Evolutionary conservation across 148 eudicot species (phyloP), one percentile per base, ranked within the genome.

Genomic region (Diospyros kaki): DNA sequence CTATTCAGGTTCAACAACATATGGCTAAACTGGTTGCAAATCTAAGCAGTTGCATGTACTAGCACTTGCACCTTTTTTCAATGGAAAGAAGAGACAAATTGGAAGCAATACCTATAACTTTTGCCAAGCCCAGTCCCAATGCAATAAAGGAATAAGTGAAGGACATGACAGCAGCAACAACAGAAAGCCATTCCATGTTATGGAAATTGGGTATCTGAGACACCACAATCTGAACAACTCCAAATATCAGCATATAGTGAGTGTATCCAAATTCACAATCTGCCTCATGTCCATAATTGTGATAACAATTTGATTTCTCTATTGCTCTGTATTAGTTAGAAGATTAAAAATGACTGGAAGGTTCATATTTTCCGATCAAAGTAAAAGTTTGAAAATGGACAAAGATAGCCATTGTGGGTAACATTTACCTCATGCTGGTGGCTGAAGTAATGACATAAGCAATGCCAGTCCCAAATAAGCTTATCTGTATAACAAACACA

Each of bases 371-470:
- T 51, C 44, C 4, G 55, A 54, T 54, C 13, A 39, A 12, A 40
- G 18, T 9, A 40, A 60, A 46, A 50, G n/a, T 15, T 15, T 38
- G 14, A 72, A 45, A 48, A 48, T 48, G 52, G 6, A 48, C 52
- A 48, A 8, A 48, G 52, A 9, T 53, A 28, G n/a, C 18, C 2
- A 28, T 50, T 5, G 6, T 55, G 2, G 17, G 28, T 4, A 14
- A 50, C n/a, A 53, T 28, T 28, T 83, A 87, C 93, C 93, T 89
- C 85, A 87, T 74, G 76, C 93, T 89, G 71, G 84, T 89, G 73
- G 91, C 91, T 62, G 91, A 82, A 62, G 89, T 89, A 77, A 89
- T 89, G 62, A 87, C 86, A 75, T 89, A 89, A 50, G 93, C 93
- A 72, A 89, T 83, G 66, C 88, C 85, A 15, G 78, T 82, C 28